A percentile compares a stretch with the other conserved stretches of the same genome.
Evolutionary conservation across 805 yeast genomes (phyloP).

Genomic region (Zygoascus tannicola): DNA sequence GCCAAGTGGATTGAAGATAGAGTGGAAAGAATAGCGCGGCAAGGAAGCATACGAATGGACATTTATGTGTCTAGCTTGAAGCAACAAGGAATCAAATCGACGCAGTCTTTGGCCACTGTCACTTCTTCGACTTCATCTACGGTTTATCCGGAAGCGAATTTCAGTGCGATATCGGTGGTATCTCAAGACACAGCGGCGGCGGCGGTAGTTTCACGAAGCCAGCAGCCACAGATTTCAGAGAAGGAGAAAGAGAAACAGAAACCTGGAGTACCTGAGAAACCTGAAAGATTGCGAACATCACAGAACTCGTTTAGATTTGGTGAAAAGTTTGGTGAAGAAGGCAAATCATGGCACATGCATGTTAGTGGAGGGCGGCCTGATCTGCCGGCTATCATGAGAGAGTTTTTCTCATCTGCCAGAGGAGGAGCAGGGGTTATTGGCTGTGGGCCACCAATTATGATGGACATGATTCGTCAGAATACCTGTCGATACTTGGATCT

Average conservation of each 20-base stretch:
- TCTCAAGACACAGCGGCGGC: too few species aligned
- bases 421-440: conserved; percentile 44
- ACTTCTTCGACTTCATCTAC: background rate
- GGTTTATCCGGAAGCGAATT: background rate
- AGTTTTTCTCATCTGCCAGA: conserved; percentile 30
- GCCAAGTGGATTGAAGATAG: conserved; percentile 15
- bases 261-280: background rate
- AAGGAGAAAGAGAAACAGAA: background rate
- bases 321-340: conserved; percentile 8
- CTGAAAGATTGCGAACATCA: background rate
- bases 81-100: background rate
- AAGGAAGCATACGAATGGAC: conserved; percentile 12
- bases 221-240: background rate
- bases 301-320: background rate
- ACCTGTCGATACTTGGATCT: conserved; percentile 37
- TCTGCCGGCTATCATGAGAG: conserved; percentile 31
- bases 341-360: conserved; percentile 1
- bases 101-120: background rate
- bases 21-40: conserved; percentile 25
- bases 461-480: conserved; percentile 45
- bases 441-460: conserved; percentile 56
- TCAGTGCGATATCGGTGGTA: background rate
- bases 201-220: too few species aligned
- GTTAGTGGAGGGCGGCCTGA: conserved; percentile 34
- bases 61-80: conserved; percentile 7